Evolutionary conservation across 768 basidiomycete genomes (phyloP).

Genomic region (Termitomyces sp.): DNA sequence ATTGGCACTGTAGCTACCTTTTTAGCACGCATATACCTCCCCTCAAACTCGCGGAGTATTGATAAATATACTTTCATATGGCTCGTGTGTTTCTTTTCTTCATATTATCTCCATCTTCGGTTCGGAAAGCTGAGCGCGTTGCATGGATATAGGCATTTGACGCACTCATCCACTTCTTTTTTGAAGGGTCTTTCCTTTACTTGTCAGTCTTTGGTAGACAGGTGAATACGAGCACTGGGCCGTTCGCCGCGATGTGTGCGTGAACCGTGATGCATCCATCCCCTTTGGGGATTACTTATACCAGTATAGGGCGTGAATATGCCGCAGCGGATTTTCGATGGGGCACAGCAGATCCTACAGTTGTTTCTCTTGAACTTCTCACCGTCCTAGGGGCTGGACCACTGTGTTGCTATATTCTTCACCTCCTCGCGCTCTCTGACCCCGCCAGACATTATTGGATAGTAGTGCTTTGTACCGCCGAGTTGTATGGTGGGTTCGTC

Average conservation of each 20-base stretch:
- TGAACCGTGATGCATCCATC: conserved; percentile 5
- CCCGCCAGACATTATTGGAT: conserved; percentile 77
- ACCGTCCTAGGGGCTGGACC: conserved; percentile 79
- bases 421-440: conserved; percentile 58
- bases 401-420: conserved; percentile 65
- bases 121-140: background rate
- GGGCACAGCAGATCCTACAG: conserved; percentile 72
- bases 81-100: conserved; percentile 45
- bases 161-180: conserved; percentile 70
- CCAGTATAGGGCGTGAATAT: conserved; percentile 67
- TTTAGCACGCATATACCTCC: conserved; percentile 52
- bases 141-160: conserved; percentile 56
- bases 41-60: conserved; percentile 56
- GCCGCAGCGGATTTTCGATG: conserved; percentile 76
- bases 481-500: conserved; percentile 69
- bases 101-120: background rate
- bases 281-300: background rate
- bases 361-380: conserved; percentile 78
- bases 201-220: conserved; percentile 69
- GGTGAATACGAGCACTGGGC: conserved; percentile 63
- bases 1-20: conserved; percentile 46
- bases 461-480: conserved; percentile 67
- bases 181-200: conserved; percentile 80
- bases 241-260: conserved; percentile 73
- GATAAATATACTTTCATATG: conserved; percentile 73